These are phyloP conservation scores for Dendrocalamus latiflorus DNA, from an alignment of 202 grass and related monocot species.

Conservation along the genomic window DNA sequence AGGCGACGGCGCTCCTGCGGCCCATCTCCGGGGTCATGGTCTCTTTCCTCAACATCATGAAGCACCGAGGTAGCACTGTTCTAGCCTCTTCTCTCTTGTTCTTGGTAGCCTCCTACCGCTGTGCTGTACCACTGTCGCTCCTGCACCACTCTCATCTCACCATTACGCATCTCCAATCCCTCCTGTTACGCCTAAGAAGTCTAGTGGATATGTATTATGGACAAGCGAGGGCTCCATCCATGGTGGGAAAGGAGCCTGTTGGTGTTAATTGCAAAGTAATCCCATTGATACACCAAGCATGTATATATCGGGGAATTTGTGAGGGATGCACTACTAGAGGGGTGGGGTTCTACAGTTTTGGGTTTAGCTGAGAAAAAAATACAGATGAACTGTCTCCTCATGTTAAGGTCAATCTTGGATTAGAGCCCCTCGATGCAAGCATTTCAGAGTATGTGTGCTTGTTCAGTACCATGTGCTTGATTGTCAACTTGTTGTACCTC, in stretches of 20 bases:
- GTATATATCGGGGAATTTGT: background rate
- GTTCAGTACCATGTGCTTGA: background rate
- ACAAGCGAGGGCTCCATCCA: background rate
- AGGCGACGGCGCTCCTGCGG: slow-evolving; percentile 50
- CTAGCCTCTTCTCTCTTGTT: background rate
- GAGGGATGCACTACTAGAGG: background rate
- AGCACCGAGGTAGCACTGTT: slow-evolving; percentile 45
- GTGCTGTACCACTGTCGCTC: background rate
- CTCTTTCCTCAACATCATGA: slow-evolving; percentile 92
- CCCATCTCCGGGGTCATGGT: slow-evolving; percentile 83
- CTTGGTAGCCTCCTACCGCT: background rate
- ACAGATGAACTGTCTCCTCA: background rate
- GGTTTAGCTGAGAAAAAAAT: background rate
- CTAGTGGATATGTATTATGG: background rate
- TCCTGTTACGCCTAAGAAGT: background rate
- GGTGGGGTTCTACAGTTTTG: background rate
- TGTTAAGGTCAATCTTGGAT: background rate
- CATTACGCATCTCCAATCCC: background rate
- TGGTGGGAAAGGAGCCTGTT: background rate
- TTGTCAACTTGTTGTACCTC: background rate
- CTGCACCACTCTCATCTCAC: background rate
- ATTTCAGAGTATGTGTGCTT: background rate
- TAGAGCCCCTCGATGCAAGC: background rate
- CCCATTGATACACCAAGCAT: background rate
- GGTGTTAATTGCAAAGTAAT: background rate